phyloP scores from a whole-genome alignment of 2,329 filamentous ascomycete genomes.

The Fusarium citri region DNA sequence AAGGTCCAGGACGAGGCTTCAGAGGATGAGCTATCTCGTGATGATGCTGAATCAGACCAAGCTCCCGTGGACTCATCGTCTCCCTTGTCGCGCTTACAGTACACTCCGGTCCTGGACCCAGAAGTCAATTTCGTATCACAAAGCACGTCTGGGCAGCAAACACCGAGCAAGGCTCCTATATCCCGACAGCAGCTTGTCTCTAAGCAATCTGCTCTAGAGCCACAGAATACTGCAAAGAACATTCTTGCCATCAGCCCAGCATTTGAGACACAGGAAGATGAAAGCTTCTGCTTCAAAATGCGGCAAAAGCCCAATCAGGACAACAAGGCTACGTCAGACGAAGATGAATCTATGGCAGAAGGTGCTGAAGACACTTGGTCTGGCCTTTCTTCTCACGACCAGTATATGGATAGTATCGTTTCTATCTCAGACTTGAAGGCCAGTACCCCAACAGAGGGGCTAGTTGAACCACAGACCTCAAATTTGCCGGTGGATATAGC shows the following conservation, averaged over 20 bases:
- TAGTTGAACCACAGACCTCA: neutral
- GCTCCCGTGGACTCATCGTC: slow-evolving; percentile 44
- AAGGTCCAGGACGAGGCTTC: neutral
- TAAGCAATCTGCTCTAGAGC: too few relatives aligned
- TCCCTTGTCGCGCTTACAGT: slow-evolving; percentile 44
- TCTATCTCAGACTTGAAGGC: slow-evolving; percentile 1
- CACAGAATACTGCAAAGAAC: neutral
- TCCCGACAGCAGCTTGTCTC: neutral
- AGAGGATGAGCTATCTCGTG: slow-evolving; percentile 32
- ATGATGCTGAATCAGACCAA: slow-evolving; percentile 22
- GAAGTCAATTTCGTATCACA: slow-evolving; percentile 17
- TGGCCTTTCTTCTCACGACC: slow-evolving; percentile 26
- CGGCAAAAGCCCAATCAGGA: slow-evolving; percentile 14
- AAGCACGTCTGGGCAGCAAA: slow-evolving; percentile 10
- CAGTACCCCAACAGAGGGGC: neutral
- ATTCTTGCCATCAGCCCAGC: neutral
- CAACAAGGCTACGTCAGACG: neutral
- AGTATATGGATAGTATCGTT: slow-evolving; percentile 5
- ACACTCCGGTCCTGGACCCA: slow-evolving; percentile 7
- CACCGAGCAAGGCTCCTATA: slow-evolving; percentile 6
- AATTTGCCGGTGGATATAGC: neutral
- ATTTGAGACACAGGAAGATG: slow-evolving; percentile 49
- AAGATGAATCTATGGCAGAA: neutral
- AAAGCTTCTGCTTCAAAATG: slow-evolving; percentile 51
- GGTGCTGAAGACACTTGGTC: slow-evolving; percentile 35